Evolutionary conservation across 768 basidiomycete genomes (phyloP), one percentile per base, ranked within the genome.

Genomic region (Boletales sp.): DNA sequence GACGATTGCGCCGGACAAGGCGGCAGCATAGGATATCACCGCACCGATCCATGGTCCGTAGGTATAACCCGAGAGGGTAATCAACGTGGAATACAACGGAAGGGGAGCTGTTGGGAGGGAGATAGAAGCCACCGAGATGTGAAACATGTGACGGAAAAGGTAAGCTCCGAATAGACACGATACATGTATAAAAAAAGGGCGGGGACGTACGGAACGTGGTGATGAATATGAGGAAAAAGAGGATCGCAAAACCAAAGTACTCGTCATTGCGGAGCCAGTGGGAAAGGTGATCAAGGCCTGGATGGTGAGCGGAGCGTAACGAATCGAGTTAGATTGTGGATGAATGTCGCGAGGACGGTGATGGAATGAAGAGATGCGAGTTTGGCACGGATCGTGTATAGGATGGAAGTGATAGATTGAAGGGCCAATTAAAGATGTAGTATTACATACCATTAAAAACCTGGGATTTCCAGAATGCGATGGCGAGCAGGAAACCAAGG

Each of bases 81-180:
- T 94, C 69, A 97, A 77, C 0, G 94, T 95, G 58, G 90, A 94
- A 72, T 95, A 97, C 48, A 97, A 75, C 32, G 94, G 94, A 42
- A 97, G 62, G 32, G 94, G 94, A 37, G 94, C 90, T 92, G 63
- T 30, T 50, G 37, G 48, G 39, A 50, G 37, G 43, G 13, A 59
- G 52, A 39, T 24, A 46, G 40, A 52, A 43, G 54, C 18, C 30
- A 18, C 43, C 39, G 8, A 17, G 31, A 47, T 48, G 55, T 36
- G 42, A 42, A 47, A 19, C 30, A 24, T 11, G 30, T 8, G 48
- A 58, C 45, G 18, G 35, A 43, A 36, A 34, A 17, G 12, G 48
- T 58, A 43, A 65, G 58, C 27, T 30, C 34, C 38, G 21, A 46
- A 45, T 10, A n/a, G 43, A 24, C 36, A 40, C 36, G 43, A 48